Percentiles rank a stretch among this genome's conserved stretches.
These are phyloP conservation scores for Coniochaeta sp. DNA, from an alignment of 2,329 filamentous ascomycete genomes.

Conservation along the genomic window DNA sequence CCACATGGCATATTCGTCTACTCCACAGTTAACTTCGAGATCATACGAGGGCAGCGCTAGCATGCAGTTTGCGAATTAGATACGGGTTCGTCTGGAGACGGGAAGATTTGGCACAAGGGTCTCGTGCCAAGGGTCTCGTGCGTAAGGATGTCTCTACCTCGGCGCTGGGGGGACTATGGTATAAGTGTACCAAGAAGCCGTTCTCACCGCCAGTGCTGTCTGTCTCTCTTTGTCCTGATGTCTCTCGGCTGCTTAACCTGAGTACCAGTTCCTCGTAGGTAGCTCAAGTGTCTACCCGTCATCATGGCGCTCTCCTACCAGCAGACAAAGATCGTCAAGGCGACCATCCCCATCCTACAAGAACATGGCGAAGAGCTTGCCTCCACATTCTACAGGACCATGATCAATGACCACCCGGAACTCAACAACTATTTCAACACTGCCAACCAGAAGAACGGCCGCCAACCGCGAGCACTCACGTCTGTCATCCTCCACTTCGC, in stretches of 20 bases:
- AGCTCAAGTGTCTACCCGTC: not conserved
- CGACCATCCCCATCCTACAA: constrained; percentile 61
- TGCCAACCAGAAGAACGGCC: constrained; percentile 54
- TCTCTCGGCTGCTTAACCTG: not conserved
- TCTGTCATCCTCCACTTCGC: constrained; percentile 63
- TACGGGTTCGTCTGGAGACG: not conserved
- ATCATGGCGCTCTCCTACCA: constrained; percentile 34
- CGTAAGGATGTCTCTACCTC: not conserved
- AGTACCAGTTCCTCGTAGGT: not conserved
- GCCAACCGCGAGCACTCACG: constrained; percentile 55
- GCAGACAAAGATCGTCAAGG: constrained; percentile 59
- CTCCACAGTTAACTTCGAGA: not conserved
- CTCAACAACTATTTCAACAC: constrained; percentile 66
- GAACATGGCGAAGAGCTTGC: constrained; percentile 63
- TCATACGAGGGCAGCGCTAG: not conserved
- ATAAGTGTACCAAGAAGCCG: not conserved
- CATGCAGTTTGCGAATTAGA: not conserved
- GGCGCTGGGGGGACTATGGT: not conserved
- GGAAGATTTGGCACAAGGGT: not conserved
- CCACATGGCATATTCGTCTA: not conserved
- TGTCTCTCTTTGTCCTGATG: not conserved
- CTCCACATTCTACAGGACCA: constrained; percentile 62
- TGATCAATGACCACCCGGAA: constrained; percentile 57
- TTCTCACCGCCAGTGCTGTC: not conserved
- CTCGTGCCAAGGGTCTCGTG: not conserved